A percentile compares a stretch with the other conserved stretches of the same genome.
Evolutionary conservation across 306 rosid species (phyloP).

Genomic region (Nissolia schottii): DNA sequence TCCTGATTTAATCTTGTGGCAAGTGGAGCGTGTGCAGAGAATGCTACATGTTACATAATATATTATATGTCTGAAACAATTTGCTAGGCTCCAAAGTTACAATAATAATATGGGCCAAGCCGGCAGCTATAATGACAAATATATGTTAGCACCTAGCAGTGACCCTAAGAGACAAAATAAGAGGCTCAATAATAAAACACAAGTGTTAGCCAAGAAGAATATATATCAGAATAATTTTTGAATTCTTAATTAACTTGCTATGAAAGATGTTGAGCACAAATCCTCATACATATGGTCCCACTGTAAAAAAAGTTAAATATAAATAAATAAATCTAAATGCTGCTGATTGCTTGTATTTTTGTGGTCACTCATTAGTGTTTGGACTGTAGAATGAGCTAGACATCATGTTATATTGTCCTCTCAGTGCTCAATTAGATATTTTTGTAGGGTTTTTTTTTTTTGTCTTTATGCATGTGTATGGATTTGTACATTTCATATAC

Average conservation of each 20-base stretch:
- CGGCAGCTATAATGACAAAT: not conserved
- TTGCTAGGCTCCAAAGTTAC: not conserved
- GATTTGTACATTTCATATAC: not conserved
- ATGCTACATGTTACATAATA: not conserved
- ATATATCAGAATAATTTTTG: not conserved
- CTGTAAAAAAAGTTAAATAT: not conserved
- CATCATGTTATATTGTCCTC: slow-evolving; percentile 13
- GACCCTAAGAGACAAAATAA: not conserved
- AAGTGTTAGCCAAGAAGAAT: not conserved
- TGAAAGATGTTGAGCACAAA: slow-evolving; percentile 17
- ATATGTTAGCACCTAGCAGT: not conserved
- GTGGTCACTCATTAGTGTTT: not conserved
- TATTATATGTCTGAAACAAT: not conserved
- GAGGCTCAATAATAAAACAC: not conserved
- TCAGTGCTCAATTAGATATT: not conserved
- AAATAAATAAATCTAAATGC: not conserved
- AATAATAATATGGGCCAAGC: not conserved
- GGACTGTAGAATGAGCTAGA: slow-evolving; percentile 13
- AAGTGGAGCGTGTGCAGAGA: slow-evolving; percentile 11
- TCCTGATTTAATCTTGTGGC: not conserved
- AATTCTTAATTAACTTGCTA: not conserved
- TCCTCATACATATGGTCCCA: slow-evolving; percentile 15
- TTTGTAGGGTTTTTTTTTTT: not conserved
- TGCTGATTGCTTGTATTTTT: not conserved
- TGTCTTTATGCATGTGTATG: slow-evolving; percentile 8